Base-by-base conservation (phyloP, 148 eudicot genomes). In the Bassia scoparia region DNA sequence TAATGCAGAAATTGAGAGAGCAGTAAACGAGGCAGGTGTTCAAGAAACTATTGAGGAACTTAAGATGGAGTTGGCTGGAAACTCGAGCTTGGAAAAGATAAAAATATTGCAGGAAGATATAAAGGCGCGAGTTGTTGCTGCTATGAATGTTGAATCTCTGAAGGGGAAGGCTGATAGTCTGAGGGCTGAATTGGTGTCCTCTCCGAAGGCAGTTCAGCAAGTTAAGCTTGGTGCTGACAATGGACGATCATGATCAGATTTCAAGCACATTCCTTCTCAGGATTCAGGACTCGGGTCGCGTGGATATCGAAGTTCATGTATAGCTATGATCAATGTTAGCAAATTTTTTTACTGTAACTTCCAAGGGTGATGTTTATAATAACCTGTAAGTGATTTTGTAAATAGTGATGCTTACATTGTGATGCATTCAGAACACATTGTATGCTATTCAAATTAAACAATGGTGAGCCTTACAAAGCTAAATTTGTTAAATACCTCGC, bases 121-220 rank as follows among this genome's bases (percentile, higher is more conserved):
- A 43, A 72, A 72, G 75, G 56, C 44, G 44, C 60, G 24, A 38
- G 61, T 72, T 46, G 55, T 31, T 46, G 75, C 75, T 41, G 75
- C 30, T 24, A 72, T 72, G 75, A 52, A 72, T 60, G 75, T 26
- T 44, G 75, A 72, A 30, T 43, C 67, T 60, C 54, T 72, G 37
- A 60, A 61, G 31, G 67, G 55, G 67, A 72, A 43, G 35, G 67
- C n/a, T 15, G 56, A 43, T 24, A 21, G 60, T 27, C 30, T 72
- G 43, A 14, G 20, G 34, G 61, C 18, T 20, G 71, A 69, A 14
- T 34, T 41, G 34, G 67, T 33, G 41, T 44, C 75, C 16, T 44
- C 75, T 71, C 37, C 71, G 2, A 56, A 68, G 56, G 24, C 14
- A 46, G 43, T 59, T 59, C 46, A 26, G 15, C 67, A 43, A 60